phyloP scores from a whole-genome alignment of 2,329 filamentous ascomycete genomes.

The Berkeleyomyces rouxiae region DNA sequence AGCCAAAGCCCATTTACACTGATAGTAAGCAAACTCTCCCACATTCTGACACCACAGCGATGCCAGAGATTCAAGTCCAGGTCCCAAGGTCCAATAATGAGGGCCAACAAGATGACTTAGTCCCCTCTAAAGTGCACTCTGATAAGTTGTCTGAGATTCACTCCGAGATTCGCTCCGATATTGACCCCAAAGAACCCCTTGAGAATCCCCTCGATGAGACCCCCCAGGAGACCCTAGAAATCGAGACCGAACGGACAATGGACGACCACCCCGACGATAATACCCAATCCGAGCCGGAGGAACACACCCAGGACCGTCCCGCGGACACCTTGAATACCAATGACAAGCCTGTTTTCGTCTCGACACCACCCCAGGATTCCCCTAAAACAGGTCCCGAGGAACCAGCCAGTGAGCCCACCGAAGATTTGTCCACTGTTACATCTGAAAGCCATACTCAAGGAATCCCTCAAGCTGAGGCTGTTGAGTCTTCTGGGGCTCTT shows the following conservation, averaged over 20 bases:
- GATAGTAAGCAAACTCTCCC: conserved; percentile 1
- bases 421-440: too few species aligned
- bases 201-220: neutral
- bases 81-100: neutral
- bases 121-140: neutral
- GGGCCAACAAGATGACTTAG: neutral
- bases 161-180: neutral
- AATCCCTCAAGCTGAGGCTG: neutral
- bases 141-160: neutral
- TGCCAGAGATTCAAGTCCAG: neutral
- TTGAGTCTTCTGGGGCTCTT: neutral
- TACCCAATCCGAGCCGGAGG: neutral
- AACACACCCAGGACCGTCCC: neutral
- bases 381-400: neutral
- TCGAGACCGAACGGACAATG: neutral
- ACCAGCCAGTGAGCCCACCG: too few species aligned
- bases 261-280: neutral
- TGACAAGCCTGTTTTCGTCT: neutral
- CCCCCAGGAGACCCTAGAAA: neutral
- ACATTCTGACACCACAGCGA: neutral
- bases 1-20: neutral
- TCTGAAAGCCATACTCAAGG: neutral
- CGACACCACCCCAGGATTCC: neutral
- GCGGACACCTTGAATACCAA: neutral
- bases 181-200: conserved; percentile 1